Evolutionary conservation across 1,284 basidiomycete species (phyloP), one percentile per base, ranked within the genome.

Genomic region (Fomitiporia mediterranea): DNA sequence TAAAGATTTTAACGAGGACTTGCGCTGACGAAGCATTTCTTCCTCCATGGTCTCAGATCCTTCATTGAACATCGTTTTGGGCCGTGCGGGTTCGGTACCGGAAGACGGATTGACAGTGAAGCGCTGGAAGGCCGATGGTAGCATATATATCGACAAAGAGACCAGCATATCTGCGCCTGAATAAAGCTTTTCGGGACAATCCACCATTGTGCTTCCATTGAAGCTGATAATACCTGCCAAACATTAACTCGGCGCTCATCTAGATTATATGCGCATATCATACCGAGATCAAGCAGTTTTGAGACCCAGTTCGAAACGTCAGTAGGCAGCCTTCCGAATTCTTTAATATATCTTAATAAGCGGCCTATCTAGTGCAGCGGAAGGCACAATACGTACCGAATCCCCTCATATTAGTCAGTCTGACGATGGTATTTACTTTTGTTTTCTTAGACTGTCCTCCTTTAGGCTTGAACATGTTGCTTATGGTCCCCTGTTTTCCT

Each of bases 1-100:
- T 35, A 91, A 68, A 51, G 76, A 72, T 2, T 84, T 64, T 35
- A 89, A 70, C 0, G 85, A 78, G n/a, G 73, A 71, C 65, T 94
- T 94, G 34, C 92, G 77, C 65, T 88, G 84, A 34, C 90, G 78
- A n/a, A 95, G 73, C 15, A 69, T 70, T 60, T 84, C 82, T 70
- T 95, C 92, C 54, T 83, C 79, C 2, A 76, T 72, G 0, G 88
- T 92, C 66, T 94, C 92, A 48, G 81, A 73, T 0, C 85, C 86
- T 68, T 91, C 87, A 57, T 80, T 78, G 62, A 87, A 82, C 65
- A 82, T 75, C 11, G 54, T 46, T 66, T 64, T 58, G 62, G 74
- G 2, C 32, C 57, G 50, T 17, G 27, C 3, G 27, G 60, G 54
- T 27, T 66, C 60, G 21, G 65, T 62, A 34, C 76, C 73, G 4